phyloP scores from a whole-genome alignment of 345 rosid species.

The Diplotaxis tenuifolia region DNA sequence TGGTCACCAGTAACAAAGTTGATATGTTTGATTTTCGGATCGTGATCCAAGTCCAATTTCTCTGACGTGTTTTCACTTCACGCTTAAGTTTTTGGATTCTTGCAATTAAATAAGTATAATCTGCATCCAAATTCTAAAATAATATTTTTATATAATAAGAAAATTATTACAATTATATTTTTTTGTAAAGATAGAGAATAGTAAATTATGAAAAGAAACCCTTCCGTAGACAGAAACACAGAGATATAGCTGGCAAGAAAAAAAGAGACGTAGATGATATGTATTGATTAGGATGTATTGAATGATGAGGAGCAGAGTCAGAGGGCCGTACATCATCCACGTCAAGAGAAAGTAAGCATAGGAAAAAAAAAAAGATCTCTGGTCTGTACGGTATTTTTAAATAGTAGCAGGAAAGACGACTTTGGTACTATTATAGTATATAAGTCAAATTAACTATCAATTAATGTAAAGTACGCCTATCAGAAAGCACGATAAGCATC shows the following conservation, averaged over 20 bases:
- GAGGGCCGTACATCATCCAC: slow-evolving; percentile 38
- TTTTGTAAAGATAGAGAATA: too few species aligned
- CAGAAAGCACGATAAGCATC: slow-evolving; percentile 32
- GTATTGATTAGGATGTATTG: slow-evolving; percentile 12
- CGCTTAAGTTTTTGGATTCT: too few species aligned
- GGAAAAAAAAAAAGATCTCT: not conserved
- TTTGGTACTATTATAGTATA: not conserved
- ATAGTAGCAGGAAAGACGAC: not conserved
- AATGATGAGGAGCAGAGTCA: slow-evolving; percentile 31
- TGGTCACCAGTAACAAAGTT: too few species aligned
- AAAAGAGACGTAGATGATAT: not conserved
- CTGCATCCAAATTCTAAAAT: too few species aligned
- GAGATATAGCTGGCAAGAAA: slow-evolving; percentile 9
- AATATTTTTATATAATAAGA: too few species aligned
- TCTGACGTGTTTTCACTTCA: too few species aligned
- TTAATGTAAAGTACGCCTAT: slow-evolving; percentile 27
- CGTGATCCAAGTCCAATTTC: too few species aligned
- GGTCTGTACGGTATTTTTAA: slow-evolving; percentile 35
- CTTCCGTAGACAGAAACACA: too few species aligned
- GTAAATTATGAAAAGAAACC: too few species aligned
- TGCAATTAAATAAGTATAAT: too few species aligned
- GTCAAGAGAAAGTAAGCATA: slow-evolving; percentile 9
- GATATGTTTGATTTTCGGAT: too few species aligned
- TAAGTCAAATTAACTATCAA: slow-evolving; percentile 29
- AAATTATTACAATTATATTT: too few species aligned